Evolutionary conservation across 176 grass and related monocot genomes (phyloP).

Genomic region (Ensete glaucum): DNA sequence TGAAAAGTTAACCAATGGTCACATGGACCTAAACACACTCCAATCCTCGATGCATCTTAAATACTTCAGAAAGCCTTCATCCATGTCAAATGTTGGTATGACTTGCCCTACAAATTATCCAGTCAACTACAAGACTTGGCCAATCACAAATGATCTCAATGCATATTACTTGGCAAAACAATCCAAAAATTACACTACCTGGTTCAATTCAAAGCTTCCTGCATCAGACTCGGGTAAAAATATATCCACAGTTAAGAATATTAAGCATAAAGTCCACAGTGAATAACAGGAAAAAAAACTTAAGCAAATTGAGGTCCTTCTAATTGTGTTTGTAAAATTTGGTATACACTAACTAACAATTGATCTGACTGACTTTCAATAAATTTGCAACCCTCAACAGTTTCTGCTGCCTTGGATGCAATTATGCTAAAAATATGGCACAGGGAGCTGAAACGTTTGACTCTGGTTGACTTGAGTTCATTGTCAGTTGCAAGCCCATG

Average conservation of each 20-base stretch:
- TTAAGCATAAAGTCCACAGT: not conserved
- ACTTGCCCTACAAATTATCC: not conserved
- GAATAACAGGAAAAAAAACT: not conserved
- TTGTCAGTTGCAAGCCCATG: slow-evolving; percentile 1
- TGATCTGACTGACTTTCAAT: slow-evolving; percentile 17
- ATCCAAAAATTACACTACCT: not conserved
- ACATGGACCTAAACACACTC: not conserved
- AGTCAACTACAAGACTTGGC: no score
- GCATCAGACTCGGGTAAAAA: not conserved
- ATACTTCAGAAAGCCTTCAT: not conserved
- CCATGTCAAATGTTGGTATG: not conserved
- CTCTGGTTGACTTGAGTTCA: slow-evolving; percentile 1
- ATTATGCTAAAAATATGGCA: slow-evolving; percentile 10
- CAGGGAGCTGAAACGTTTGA: slow-evolving; percentile 11
- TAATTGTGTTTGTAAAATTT: slow-evolving; percentile 14
- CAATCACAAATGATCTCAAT: not conserved
- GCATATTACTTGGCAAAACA: not conserved
- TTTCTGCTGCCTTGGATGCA: slow-evolving; percentile 20
- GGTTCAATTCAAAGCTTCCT: not conserved
- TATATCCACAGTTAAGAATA: not conserved
- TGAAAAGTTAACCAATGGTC: not conserved
- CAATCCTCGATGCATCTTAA: not conserved
- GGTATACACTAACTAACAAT: slow-evolving; percentile 1
- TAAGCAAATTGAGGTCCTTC: slow-evolving; percentile 17
- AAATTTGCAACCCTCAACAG: slow-evolving; percentile 6